Percentiles rank a stretch among this genome's conserved stretches.
phyloP scores from a whole-genome alignment of 129 eudicot genomes.

The Escallonia herrerae region DNA sequence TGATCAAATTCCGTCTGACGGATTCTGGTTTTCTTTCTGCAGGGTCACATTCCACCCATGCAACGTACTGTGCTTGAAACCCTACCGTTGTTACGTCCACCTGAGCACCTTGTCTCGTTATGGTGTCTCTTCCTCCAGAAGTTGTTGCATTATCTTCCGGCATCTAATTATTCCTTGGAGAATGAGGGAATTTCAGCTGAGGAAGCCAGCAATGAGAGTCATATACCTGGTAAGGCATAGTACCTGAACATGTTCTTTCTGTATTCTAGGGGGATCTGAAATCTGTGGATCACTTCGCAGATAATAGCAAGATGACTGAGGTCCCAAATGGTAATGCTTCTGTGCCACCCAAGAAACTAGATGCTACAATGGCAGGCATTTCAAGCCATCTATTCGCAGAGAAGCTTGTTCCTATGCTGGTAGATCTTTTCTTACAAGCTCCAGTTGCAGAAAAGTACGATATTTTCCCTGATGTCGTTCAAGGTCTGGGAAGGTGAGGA shows the following conservation, averaged over 20 bases:
- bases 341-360: conserved; percentile 21
- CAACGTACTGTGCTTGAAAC: conserved; percentile 80
- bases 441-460: conserved; percentile 59
- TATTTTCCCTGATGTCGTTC: conserved; percentile 59
- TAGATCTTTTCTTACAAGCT: conserved; percentile 73
- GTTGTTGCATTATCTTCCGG: conserved; percentile 75
- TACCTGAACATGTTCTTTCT: neutral
- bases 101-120: conserved; percentile 64
- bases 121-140: conserved; percentile 66
- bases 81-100: conserved; percentile 64
- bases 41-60: conserved; percentile 91
- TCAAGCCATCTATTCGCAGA: conserved; percentile 67
- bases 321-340: conserved; percentile 32
- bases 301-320: conserved; percentile 16
- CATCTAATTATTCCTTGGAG: conserved; percentile 32
- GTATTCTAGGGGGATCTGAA: conserved; percentile 7
- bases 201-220: conserved; percentile 19
- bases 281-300: conserved; percentile 23
- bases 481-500: conserved; percentile 78
- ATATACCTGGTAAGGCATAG: conserved; percentile 33
- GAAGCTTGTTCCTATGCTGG: conserved; percentile 71
- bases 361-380: conserved; percentile 21
- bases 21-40: conserved; percentile 14
- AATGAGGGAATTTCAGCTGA: conserved; percentile 30
- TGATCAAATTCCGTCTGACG: neutral